Evolutionary conservation across 345 rosid genomes (phyloP), one percentile per base, ranked within the genome.

Genomic region (Corymbia maculata): DNA sequence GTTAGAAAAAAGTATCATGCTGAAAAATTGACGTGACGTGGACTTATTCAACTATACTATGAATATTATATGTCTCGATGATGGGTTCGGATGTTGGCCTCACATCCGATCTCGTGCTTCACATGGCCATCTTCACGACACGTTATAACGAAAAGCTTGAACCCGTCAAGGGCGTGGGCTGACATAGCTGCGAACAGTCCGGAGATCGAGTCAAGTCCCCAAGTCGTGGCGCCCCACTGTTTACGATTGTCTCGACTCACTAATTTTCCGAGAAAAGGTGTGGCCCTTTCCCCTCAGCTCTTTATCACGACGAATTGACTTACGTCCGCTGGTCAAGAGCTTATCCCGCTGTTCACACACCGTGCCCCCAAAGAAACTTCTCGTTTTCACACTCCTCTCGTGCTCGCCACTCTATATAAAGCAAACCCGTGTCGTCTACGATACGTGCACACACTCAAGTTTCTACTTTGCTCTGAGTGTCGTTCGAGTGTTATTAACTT

Each of bases 101-200:
- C 14, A 12, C 26, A 6, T 19, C 7, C 6, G 26, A 9, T 1
- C 59, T 55, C 10, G 3, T 19, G 26, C 8, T 55, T 21, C 1
- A 15, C 36, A 36, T 0, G 84, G 13, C 15, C 1, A 8, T 0
- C 75, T 7, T 64, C 2, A n/a, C 16, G 36, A n/a, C 75, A 19
- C 49, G 14, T 75, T 42, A 42, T 4, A 42, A 75, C 4, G 49
- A 42, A 42, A 75, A 42, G 49, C 26, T 42, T 42, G 49, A 36
- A 75, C 82, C 7, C 13, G 47, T 36, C 47, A 36, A 36, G 26
- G 12, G 82, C 14, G 8, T 44, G 47, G 49, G 10, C 82, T 12
- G 82, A 2, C 36, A 13, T 16, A 2, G 42, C 13, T 7, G 36
- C 42, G 2, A 64, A 28, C 49, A 8, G 47, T 70, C 26, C 42